phyloP scores from a whole-genome alignment of 2,329 filamentous ascomycete genomes.

The Pseudocercospora pini-densiflorae region DNA sequence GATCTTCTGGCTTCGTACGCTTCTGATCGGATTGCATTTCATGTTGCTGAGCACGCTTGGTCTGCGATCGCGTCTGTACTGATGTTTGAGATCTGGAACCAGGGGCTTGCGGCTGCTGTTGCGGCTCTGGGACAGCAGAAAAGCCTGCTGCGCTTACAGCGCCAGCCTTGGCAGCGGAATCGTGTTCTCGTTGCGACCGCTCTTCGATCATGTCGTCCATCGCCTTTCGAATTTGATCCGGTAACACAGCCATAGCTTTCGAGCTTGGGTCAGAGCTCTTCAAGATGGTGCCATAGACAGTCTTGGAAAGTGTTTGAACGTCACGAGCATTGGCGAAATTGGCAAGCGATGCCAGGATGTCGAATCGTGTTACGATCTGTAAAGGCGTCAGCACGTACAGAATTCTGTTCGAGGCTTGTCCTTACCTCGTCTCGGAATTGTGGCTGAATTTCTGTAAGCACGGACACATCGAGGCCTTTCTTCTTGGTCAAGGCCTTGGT shows the following conservation, averaged over 20 bases:
- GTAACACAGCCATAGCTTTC: neutral
- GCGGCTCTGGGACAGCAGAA: neutral
- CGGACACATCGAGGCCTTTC: constrained; percentile 11
- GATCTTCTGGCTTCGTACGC: neutral
- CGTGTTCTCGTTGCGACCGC: neutral
- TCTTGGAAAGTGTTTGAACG: neutral
- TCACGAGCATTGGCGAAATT: neutral
- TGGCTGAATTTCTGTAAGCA: neutral
- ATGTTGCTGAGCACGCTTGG: neutral
- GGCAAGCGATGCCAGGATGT: neutral
- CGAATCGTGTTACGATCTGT: neutral
- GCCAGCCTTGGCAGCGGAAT: neutral
- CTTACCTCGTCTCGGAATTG: neutral
- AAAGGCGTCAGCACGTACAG: neutral
- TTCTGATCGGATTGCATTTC: neutral
- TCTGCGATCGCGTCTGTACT: neutral
- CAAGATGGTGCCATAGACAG: neutral
- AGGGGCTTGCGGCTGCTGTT: neutral
- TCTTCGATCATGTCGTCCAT: neutral
- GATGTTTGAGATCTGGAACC: neutral
- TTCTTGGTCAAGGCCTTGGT: constrained; percentile 36
- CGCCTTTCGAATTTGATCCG: neutral
- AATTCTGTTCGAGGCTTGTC: neutral
- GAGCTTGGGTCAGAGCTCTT: neutral
- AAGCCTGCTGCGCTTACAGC: neutral